Conservation (phyloP, 73 alveolate genomes). For the Paramecium sonneborni region DNA sequence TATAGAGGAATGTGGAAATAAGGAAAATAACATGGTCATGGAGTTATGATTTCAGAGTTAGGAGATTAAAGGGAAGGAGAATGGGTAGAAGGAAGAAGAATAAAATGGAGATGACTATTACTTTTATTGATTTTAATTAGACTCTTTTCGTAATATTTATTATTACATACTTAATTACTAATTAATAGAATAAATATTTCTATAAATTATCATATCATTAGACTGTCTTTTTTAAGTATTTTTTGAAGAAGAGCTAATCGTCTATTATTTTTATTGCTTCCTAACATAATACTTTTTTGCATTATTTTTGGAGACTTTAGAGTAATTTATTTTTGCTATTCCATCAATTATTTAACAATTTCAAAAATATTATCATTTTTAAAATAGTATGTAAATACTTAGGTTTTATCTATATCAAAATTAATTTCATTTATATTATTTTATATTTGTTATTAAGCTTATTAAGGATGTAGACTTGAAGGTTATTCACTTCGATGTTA, state of each 20-base stretch:
- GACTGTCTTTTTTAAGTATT: not conserved
- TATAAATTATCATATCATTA: not conserved
- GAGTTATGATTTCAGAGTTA: slow-evolving; percentile 1
- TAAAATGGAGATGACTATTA: slow-evolving; percentile 44
- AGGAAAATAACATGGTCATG: slow-evolving; percentile 61
- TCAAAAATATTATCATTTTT: not conserved
- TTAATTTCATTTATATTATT: not conserved
- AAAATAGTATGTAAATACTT: too few relatives aligned
- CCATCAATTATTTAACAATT: not conserved
- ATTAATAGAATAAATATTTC: not conserved
- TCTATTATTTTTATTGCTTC: not conserved
- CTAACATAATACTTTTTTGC: not conserved
- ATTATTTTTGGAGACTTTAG: not conserved
- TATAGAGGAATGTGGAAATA: slow-evolving; percentile 57
- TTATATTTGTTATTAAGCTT: not conserved
- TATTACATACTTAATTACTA: not conserved
- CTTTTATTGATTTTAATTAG: slow-evolving; percentile 14
- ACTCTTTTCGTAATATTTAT: not conserved
- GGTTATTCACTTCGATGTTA: too few relatives aligned
- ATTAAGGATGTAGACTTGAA: not conserved
- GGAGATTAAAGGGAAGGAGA: slow-evolving; percentile 53
- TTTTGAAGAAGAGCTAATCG: not conserved
- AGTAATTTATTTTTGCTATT: not conserved
- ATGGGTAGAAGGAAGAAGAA: slow-evolving; percentile 59
- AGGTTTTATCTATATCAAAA: not conserved